A percentile compares a stretch with the other conserved stretches of the same genome.
These are phyloP conservation scores for Amyloporia xantha DNA, from an alignment of 768 basidiomycete genomes.

Conservation along the genomic window DNA sequence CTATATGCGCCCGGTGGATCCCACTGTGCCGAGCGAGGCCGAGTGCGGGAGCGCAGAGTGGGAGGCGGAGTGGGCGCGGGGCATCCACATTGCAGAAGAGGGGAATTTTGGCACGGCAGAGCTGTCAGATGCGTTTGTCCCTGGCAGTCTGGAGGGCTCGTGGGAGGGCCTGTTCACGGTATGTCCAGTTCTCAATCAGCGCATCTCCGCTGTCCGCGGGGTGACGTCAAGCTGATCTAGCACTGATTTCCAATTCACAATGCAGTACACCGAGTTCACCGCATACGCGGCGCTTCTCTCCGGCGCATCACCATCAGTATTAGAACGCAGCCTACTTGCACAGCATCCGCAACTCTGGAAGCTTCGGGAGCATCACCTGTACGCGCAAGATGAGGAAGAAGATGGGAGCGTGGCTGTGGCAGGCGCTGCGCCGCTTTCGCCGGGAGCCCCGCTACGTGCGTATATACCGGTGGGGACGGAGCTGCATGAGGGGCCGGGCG, in stretches of 20 bases:
- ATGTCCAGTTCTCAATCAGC: conserved; percentile 20
- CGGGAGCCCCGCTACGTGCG: conserved; percentile 34
- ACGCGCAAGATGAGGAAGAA: conserved; percentile 20
- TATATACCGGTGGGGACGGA: conserved; percentile 50
- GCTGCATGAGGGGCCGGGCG: conserved; percentile 41
- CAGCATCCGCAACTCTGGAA: conserved; percentile 90
- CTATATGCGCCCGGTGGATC: conserved; percentile 21
- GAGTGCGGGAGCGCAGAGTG: conserved; percentile 38
- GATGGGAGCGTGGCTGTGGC: background rate
- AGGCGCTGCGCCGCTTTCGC: background rate
- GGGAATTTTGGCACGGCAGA: conserved; percentile 38
- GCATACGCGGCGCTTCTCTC: conserved; percentile 74
- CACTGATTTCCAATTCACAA: background rate
- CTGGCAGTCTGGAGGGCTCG: conserved; percentile 67
- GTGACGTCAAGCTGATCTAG: background rate
- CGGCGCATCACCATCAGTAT: conserved; percentile 53
- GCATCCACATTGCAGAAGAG: conserved; percentile 13
- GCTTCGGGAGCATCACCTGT: conserved; percentile 68
- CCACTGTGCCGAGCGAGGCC: conserved; percentile 16
- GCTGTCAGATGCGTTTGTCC: conserved; percentile 42
- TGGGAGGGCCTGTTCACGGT: conserved; percentile 82
- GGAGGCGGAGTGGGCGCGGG: conserved; percentile 61
- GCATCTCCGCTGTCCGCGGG: no score
- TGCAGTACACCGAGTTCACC: conserved; percentile 76
- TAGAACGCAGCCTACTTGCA: conserved; percentile 73